Base-by-base conservation (phyloP, 2,329 filamentous ascomycete species). In the Ceratocystis smalleyi region DNA sequence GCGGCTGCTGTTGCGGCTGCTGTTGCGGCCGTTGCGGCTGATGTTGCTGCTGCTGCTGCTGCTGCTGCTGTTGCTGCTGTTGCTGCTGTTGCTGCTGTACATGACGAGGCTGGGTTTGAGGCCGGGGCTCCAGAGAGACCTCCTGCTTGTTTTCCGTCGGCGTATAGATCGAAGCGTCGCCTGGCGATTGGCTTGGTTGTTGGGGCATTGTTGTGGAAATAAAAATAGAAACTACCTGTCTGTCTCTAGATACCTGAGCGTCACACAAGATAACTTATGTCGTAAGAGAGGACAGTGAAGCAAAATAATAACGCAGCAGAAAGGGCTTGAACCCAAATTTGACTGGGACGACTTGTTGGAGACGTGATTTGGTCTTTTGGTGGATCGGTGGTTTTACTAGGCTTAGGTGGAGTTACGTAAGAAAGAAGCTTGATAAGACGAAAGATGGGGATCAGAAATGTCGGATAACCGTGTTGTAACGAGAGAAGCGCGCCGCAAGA, bases 181-280 rank as follows among this genome's bases (percentile, higher is more conserved):
- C 59, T 47, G 60, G 35, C 47, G 59, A 8, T 15, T 43, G 12
- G 43, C n/a, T 15, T 3, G 35, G 24, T 64, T 54, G 24, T 27
- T 32, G 22, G 22, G 62, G 24, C 51, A 45, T 59, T 65, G 49
- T 15, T 35, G 10, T 40, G 51, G 51, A 40, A 61, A n/a, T 45
- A 62, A 43, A 51, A 32, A 45, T 43, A 60, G 64, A 55, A 54
- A 43, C n/a, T 66, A 55, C 32, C 49, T 22, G 43, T 51, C 51
- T 22, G 32, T n/a, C 35, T 40, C 43, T 51, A 17, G 57, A 49
- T 43, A 35, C 54, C 40, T 35, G 27, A 24, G 24, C 22, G 57
- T 62, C 47, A 30, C 54, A 57, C 45, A 47, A 43, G 17, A 30
- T 32, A n/a, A 35, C 19, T 57, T 35, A 30, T 8, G 27, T 4